Conservation (phyloP, 108 stramenopile genomes). For the Cyclostephanos invisitatus region DNA sequence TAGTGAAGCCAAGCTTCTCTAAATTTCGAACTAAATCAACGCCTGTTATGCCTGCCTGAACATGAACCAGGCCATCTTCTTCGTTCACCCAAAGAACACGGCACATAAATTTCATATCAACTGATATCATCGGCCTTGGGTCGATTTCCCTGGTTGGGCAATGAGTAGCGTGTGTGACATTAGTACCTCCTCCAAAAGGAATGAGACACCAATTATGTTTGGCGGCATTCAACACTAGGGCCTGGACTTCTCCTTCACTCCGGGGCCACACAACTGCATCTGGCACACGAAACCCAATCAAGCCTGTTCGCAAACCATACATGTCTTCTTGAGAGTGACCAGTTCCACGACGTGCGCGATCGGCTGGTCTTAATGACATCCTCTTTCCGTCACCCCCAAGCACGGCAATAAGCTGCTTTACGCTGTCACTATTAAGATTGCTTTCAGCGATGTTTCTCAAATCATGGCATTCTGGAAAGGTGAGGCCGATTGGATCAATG, state of each 20-base stretch:
- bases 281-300: slow-evolving; percentile 59
- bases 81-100: slow-evolving; percentile 81
- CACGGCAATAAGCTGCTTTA: slow-evolving; percentile 17
- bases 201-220: slow-evolving; percentile 80
- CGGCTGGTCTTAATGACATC: slow-evolving; percentile 44
- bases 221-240: slow-evolving; percentile 59
- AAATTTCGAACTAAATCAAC: slow-evolving; percentile 67
- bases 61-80: slow-evolving; percentile 82
- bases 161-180: slow-evolving; percentile 83
- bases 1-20: slow-evolving; percentile 79
- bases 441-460: slow-evolving; percentile 17
- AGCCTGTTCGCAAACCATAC: slow-evolving; percentile 65
- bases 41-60: slow-evolving; percentile 91
- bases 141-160: slow-evolving; percentile 70
- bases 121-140: slow-evolving; percentile 83
- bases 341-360: slow-evolving; percentile 79
- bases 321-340: slow-evolving; percentile 88
- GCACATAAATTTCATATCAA: slow-evolving; percentile 89
- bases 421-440: slow-evolving; percentile 14
- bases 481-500: slow-evolving; percentile 53
- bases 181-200: slow-evolving; percentile 95
- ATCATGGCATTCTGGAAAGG: slow-evolving; percentile 20
- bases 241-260: slow-evolving; percentile 55
- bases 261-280: slow-evolving; percentile 83
- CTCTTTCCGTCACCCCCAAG: slow-evolving; percentile 25